These are phyloP conservation scores for Nakazawaea ishiwadae DNA, from an alignment of 805 yeast genomes.

Conservation along the genomic window DNA sequence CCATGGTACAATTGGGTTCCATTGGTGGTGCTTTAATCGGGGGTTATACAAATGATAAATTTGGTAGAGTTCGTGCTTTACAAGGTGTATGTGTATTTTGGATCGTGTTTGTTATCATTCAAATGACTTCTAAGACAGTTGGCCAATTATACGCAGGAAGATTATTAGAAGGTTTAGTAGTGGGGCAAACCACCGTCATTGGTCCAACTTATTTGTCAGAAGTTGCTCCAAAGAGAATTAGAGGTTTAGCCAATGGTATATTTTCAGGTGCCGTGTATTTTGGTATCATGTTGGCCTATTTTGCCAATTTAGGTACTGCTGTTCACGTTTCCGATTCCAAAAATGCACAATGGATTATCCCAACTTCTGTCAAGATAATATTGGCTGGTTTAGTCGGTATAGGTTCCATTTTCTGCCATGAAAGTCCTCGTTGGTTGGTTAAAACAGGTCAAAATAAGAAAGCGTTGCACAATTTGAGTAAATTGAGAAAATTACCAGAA, in stretches of 20 bases:
- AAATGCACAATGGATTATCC: slow-evolving; percentile 47
- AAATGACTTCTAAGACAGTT: slow-evolving; percentile 37
- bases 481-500: slow-evolving; percentile 27
- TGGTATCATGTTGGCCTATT: slow-evolving; percentile 46
- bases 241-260: slow-evolving; percentile 48
- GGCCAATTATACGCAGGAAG: slow-evolving; percentile 56
- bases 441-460: slow-evolving; percentile 35
- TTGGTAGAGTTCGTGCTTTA: slow-evolving; percentile 48
- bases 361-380: slow-evolving; percentile 42
- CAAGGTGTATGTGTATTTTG: slow-evolving; percentile 38
- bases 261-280: slow-evolving; percentile 57
- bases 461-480: slow-evolving; percentile 35
- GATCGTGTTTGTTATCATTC: slow-evolving; percentile 43
- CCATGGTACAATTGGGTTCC: slow-evolving; percentile 52
- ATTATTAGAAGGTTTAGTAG: slow-evolving; percentile 47
- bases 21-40: slow-evolving; percentile 51
- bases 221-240: slow-evolving; percentile 44
- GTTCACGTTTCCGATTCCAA: slow-evolving; percentile 35
- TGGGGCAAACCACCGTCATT: slow-evolving; percentile 53
- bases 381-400: slow-evolving; percentile 41
- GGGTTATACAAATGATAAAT: slow-evolving; percentile 39
- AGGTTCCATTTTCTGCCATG: slow-evolving; percentile 38
- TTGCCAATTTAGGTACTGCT: slow-evolving; percentile 48
- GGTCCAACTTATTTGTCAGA: slow-evolving; percentile 55
- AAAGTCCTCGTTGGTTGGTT: slow-evolving; percentile 49